These are phyloP conservation scores for Trametes coccinea DNA, from an alignment of 768 basidiomycete species.

Conservation along the genomic window DNA sequence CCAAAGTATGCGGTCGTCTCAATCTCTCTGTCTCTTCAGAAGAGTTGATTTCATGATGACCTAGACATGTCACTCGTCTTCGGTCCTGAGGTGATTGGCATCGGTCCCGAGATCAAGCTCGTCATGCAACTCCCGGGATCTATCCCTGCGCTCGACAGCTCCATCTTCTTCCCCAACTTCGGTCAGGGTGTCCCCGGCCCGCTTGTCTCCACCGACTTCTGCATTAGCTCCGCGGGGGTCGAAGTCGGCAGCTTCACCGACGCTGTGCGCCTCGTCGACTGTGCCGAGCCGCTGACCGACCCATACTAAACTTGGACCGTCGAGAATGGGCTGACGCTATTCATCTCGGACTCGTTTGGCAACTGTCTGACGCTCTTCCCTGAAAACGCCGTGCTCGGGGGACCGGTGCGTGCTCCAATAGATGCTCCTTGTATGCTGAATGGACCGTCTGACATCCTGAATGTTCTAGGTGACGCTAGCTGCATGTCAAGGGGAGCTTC, in stretches of 20 bases:
- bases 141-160: neutral
- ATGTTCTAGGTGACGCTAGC: neutral
- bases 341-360: neutral
- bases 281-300: neutral
- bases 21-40: no score
- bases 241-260: neutral
- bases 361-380: neutral
- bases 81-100: neutral
- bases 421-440: no score
- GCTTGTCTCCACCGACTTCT: neutral
- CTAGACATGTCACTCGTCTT: neutral
- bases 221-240: conserved; percentile 1
- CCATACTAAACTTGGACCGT: neutral
- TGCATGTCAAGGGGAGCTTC: neutral
- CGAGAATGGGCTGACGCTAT: neutral
- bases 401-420: neutral
- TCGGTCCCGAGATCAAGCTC: neutral
- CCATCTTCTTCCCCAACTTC: conserved; percentile 1
- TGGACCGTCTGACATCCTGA: neutral
- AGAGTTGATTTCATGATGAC: neutral
- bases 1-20: neutral
- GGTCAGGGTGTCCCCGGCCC: neutral
- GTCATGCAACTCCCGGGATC: neutral
- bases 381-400: neutral
- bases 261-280: conserved; percentile 2